Conservation (phyloP, 176 grass and related monocot genomes). For the Paspalum notatum region DNA sequence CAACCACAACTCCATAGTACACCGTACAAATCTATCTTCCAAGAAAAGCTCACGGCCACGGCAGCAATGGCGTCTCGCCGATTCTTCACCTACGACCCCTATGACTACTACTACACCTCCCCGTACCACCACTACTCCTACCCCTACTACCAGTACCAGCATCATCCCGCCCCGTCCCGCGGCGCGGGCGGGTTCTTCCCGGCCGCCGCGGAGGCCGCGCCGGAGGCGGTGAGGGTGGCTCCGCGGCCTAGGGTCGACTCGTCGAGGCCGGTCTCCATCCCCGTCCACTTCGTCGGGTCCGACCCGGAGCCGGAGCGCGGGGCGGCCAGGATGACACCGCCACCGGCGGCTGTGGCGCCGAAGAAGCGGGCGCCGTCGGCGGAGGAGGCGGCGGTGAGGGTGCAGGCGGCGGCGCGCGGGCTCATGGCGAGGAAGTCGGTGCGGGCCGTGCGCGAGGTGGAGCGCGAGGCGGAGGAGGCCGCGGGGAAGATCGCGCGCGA, state of each 20-base stretch:
- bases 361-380: not conserved
- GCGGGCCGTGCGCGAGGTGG: conserved; percentile 37
- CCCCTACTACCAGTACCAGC: not conserved
- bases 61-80: conserved; percentile 44
- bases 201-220: not conserved
- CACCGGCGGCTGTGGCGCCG: no score
- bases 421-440: conserved; percentile 58
- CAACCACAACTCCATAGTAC: not conserved
- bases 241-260: not conserved
- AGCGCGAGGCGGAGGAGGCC: conserved; percentile 41
- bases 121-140: conserved; percentile 13
- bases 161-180: not conserved
- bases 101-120: conserved; percentile 39
- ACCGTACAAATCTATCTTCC: not conserved
- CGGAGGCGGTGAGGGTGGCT: not conserved
- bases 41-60: not conserved
- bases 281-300: conserved; percentile 27
- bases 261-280: conserved; percentile 34
- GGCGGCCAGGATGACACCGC: not conserved
- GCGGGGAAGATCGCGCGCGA: not conserved
- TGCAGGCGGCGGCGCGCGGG: conserved; percentile 64
- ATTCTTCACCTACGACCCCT: conserved; percentile 34
- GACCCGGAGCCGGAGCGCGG: not conserved
- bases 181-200: conserved; percentile 2
- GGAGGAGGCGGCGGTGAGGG: conserved; percentile 37